phyloP scores from a whole-genome alignment of 2,329 filamentous ascomycete species.

The Bisporella sp. region DNA sequence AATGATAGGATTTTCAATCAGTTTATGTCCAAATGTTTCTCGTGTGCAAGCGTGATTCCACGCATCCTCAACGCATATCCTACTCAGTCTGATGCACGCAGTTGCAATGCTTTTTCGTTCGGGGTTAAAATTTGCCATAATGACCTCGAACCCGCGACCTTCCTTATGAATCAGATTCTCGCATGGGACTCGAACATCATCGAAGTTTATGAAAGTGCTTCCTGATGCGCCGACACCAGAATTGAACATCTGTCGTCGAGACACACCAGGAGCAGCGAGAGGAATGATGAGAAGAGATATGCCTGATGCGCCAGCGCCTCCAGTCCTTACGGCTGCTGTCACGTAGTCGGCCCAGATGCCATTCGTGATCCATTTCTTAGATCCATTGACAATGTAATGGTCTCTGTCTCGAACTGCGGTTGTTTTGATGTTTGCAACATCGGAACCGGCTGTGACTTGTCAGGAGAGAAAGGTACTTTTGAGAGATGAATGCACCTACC shows the following conservation, averaged over 20 bases:
- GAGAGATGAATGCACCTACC: constrained; percentile 28
- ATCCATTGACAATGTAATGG: constrained; percentile 56
- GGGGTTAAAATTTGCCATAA: constrained; percentile 54
- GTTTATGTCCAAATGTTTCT: constrained; percentile 50
- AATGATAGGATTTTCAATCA: constrained; percentile 53
- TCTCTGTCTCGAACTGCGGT: constrained; percentile 46
- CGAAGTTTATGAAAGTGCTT: constrained; percentile 47
- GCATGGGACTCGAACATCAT: constrained; percentile 46
- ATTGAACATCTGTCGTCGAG: constrained; percentile 50
- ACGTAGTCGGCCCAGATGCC: constrained; percentile 53
- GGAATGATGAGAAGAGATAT: constrained; percentile 53
- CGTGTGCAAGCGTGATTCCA: constrained; percentile 43
- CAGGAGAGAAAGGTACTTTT: constrained; percentile 35
- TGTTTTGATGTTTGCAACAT: constrained; percentile 57
- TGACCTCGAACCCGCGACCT: constrained; percentile 47
- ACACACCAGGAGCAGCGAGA: constrained; percentile 41
- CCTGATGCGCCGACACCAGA: constrained; percentile 59
- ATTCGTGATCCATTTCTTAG: constrained; percentile 64
- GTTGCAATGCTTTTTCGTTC: constrained; percentile 53
- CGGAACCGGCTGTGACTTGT: constrained; percentile 42
- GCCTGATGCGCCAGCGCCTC: constrained; percentile 43
- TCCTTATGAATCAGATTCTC: constrained; percentile 47
- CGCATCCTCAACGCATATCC: constrained; percentile 47
- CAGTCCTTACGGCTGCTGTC: constrained; percentile 55
- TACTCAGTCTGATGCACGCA: constrained; percentile 48